Evolutionary conservation across 805 yeast species (phyloP).

Genomic region (Suhomyces emberorum): DNA sequence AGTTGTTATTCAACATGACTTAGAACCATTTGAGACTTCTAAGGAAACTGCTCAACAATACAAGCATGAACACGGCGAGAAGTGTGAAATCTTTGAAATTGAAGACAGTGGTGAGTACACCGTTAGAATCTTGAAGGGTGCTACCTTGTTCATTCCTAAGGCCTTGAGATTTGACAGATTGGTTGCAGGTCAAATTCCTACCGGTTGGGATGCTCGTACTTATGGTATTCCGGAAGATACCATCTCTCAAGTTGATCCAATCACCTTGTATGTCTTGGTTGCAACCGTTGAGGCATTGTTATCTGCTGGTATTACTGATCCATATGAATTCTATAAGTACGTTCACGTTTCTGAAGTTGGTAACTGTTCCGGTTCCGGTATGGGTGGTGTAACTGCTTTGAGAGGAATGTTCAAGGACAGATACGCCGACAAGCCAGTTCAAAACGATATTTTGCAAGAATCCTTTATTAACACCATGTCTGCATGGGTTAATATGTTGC

Average conservation of each 20-base stretch:
- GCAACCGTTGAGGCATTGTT: constrained; percentile 93
- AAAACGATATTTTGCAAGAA: constrained; percentile 95
- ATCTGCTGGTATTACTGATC: constrained; percentile 94
- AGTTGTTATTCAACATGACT: constrained; percentile 92
- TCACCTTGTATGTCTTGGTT: constrained; percentile 88
- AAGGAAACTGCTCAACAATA: constrained; percentile 94
- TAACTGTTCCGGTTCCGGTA: constrained; percentile 99
- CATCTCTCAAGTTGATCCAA: constrained; percentile 91
- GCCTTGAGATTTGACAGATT: constrained; percentile 71
- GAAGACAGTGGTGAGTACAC: constrained; percentile 90
- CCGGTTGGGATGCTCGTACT: constrained; percentile 95
- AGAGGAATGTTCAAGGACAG: constrained; percentile 98
- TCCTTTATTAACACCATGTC: constrained; percentile 98
- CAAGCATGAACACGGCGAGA: constrained; percentile 89
- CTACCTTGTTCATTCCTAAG: constrained; percentile 86
- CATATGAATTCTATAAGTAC: constrained; percentile 97
- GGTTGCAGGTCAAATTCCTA: constrained; percentile 93
- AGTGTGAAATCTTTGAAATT: constrained; percentile 86
- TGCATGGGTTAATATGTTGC: constrained; percentile 99
- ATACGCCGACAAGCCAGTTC: constrained; percentile 88
- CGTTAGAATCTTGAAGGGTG: constrained; percentile 89
- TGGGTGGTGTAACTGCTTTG: constrained; percentile 98
- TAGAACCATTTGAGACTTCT: constrained; percentile 93
- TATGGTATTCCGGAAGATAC: constrained; percentile 96
- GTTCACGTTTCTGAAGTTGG: constrained; percentile 98